Percentiles rank a stretch among this genome's conserved stretches.
phyloP scores from a whole-genome alignment of 1,284 basidiomycete species.

The Cystobasidium sp. region DNA sequence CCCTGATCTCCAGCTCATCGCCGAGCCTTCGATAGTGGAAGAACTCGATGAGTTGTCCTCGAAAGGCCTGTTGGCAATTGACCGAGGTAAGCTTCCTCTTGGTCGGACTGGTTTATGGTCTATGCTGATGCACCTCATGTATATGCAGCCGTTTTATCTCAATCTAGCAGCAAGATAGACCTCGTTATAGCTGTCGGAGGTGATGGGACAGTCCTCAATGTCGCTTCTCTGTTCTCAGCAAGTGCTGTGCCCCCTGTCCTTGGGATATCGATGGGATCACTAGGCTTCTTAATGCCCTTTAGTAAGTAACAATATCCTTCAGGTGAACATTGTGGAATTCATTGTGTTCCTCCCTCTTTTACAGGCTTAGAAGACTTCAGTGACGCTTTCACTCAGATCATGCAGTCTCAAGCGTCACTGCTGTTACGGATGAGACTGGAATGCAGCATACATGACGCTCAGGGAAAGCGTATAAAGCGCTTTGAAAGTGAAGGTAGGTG shows the following conservation, averaged over 20 bases:
- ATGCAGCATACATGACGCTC: slow-evolving; percentile 72
- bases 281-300: slow-evolving; percentile 93
- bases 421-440: slow-evolving; percentile 84
- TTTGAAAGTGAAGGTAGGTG: slow-evolving; percentile 42
- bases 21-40: slow-evolving; percentile 65
- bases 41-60: slow-evolving; percentile 64
- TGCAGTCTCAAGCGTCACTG: slow-evolving; percentile 55
- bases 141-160: not conserved
- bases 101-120: not conserved
- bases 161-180: slow-evolving; percentile 62
- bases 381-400: slow-evolving; percentile 47
- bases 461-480: slow-evolving; percentile 64
- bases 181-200: slow-evolving; percentile 90
- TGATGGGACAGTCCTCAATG: slow-evolving; percentile 93
- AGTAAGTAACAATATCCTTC: slow-evolving; percentile 64
- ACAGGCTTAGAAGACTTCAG: slow-evolving; percentile 74
- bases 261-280: slow-evolving; percentile 93
- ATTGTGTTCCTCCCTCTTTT: not conserved
- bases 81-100: slow-evolving; percentile 59
- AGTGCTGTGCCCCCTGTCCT: slow-evolving; percentile 91
- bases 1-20: slow-evolving; percentile 72
- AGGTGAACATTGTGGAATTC: not conserved
- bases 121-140: not conserved
- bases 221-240: slow-evolving; percentile 84
- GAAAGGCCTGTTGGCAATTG: slow-evolving; percentile 62